phyloP scores from a whole-genome alignment of 2,329 filamentous ascomycete species.

The Furcasterigmium furcatum region DNA sequence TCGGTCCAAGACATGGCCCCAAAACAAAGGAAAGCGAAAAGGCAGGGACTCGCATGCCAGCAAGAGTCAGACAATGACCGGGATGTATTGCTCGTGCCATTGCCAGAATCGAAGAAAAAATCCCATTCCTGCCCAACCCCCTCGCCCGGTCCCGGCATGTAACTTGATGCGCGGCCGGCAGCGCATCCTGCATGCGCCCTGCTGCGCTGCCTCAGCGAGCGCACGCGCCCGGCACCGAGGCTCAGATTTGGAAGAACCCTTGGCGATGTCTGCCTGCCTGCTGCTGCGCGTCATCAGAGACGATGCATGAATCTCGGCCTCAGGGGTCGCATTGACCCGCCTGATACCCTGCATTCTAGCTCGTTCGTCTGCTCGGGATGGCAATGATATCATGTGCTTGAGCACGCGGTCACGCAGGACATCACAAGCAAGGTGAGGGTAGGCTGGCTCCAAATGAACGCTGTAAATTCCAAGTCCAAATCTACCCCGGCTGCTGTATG shows the following conservation, averaged over 20 bases:
- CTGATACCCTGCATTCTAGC: no score
- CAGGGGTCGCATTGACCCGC: background rate
- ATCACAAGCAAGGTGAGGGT: background rate
- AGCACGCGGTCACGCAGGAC: no score
- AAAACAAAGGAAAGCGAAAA: no score
- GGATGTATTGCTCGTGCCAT: no score
- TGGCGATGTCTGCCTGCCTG: background rate
- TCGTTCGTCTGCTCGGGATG: no score
- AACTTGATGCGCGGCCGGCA: background rate
- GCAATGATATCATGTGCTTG: no score
- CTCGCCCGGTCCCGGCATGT: background rate
- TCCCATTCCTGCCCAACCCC: background rate
- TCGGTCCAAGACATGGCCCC: background rate
- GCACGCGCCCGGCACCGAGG: background rate
- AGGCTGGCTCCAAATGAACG: conserved; percentile 1
- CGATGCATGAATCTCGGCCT: background rate
- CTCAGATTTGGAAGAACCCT: background rate
- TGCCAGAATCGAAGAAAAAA: no score
- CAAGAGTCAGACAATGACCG: no score
- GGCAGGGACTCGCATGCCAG: no score
- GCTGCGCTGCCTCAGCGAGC: background rate
- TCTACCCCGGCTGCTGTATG: background rate
- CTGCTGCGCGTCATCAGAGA: background rate
- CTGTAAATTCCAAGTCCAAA: conserved; percentile 2
- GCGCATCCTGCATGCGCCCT: no score